Conservation (phyloP, 495 filamentous ascomycete genomes). For the Tuber calosporum region DNA sequence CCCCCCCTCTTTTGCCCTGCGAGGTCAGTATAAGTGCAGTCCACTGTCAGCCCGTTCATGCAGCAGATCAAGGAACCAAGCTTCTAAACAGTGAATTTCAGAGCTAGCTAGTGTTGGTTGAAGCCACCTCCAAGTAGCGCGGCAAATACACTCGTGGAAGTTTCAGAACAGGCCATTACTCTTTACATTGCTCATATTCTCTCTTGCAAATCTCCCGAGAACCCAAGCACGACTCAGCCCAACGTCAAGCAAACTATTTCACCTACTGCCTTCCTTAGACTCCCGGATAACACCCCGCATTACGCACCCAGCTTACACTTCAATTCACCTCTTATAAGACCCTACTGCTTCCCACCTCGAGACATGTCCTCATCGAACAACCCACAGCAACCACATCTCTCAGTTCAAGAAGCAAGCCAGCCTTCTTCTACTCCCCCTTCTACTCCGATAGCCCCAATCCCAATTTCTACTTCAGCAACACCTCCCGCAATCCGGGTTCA, state of each 20-base stretch:
- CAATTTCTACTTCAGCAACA: conserved; percentile 2
- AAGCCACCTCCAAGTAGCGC: not conserved
- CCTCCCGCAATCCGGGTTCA: conserved; percentile 15
- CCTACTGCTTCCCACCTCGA: not conserved
- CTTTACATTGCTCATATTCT: not conserved
- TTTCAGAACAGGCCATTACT: not conserved
- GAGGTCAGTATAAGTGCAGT: not conserved
- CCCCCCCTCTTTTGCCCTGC: not conserved
- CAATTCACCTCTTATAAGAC: not conserved
- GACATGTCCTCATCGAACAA: conserved; percentile 24
- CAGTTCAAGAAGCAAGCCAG: conserved; percentile 14
- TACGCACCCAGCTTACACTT: not conserved
- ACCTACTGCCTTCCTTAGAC: not conserved
- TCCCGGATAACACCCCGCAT: not conserved
- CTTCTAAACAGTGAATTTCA: not conserved
- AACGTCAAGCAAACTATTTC: not conserved
- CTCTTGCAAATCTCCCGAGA: not conserved
- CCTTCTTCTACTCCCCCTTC: conserved; percentile 27
- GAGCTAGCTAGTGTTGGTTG: not conserved
- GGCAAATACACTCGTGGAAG: not conserved
- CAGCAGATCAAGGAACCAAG: not conserved
- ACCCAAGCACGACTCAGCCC: not conserved
- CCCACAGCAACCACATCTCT: conserved; percentile 23
- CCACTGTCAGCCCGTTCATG: not conserved
- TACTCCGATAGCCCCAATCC: conserved; percentile 1